Conservation (phyloP, 2,329 filamentous ascomycete species). For the Pseudogymnoascus sp. region DNA sequence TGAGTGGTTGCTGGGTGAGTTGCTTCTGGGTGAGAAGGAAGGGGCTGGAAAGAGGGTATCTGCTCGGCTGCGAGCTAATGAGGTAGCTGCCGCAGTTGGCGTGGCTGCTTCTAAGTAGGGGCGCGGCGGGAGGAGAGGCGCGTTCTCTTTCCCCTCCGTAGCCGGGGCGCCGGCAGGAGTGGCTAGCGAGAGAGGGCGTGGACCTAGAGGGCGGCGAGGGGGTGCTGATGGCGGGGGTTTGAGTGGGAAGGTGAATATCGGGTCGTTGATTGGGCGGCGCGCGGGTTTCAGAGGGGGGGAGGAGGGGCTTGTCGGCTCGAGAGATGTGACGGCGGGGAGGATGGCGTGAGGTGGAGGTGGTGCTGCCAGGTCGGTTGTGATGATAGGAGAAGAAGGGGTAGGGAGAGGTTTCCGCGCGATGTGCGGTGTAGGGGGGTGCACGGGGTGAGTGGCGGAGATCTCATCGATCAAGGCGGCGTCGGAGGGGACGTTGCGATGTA, state of each 20-base stretch:
- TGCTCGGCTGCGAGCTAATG: not conserved
- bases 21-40: not conserved
- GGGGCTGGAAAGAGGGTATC: not conserved
- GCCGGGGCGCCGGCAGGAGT: not conserved
- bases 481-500: slow-evolving; percentile 65
- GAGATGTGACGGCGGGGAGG: not conserved
- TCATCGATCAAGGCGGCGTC: slow-evolving; percentile 34
- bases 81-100: not conserved
- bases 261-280: not conserved
- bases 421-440: slow-evolving; percentile 7
- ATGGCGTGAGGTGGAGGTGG: not conserved
- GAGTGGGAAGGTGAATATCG: not conserved
- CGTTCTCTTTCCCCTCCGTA: not conserved
- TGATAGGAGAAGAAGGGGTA: not conserved
- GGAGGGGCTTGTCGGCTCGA: not conserved
- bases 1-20: not conserved
- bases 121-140: not conserved
- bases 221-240: not conserved
- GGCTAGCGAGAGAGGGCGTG: not conserved
- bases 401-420: slow-evolving; percentile 26
- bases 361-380: not conserved
- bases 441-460: not conserved
- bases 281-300: not conserved
- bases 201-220: not conserved
- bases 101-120: not conserved